Evolutionary conservation across 192 early-diverging fungal genomes (phyloP).

Genomic region (Podila minutissima): DNA sequence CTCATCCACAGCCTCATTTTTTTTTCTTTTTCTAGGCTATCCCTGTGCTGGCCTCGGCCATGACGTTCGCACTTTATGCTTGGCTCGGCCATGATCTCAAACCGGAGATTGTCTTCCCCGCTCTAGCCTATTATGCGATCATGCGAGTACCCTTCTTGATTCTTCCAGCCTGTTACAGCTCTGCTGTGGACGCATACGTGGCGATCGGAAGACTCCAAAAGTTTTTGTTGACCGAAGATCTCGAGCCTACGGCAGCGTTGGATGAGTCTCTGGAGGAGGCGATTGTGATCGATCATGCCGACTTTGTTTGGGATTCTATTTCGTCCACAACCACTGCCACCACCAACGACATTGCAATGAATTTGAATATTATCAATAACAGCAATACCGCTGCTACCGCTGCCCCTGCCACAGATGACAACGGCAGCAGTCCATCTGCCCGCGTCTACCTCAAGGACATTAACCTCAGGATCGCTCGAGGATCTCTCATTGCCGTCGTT

Average conservation of each 20-base stretch:
- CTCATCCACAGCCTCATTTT: not conserved
- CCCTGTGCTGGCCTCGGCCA: constrained; percentile 45
- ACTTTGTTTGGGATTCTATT: constrained; percentile 68
- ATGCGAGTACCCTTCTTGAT: constrained; percentile 73
- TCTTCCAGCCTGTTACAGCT: constrained; percentile 69
- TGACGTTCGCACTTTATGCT: no score
- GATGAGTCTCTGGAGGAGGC: constrained; percentile 42
- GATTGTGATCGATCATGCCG: constrained; percentile 67
- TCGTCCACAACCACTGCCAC: constrained; percentile 54
- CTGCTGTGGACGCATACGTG: constrained; percentile 71
- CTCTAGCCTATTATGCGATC: no score
- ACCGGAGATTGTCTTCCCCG: no score
- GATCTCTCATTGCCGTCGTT: constrained; percentile 67
- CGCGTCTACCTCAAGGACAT: constrained; percentile 51
- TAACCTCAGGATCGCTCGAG: constrained; percentile 56
- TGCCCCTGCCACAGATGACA: no score
- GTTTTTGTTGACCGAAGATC: constrained; percentile 70
- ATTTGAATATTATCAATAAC: no score
- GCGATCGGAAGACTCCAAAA: constrained; percentile 66
- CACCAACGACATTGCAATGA: no score
- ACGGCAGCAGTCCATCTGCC: no score
- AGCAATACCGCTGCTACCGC: no score
- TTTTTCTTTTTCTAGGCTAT: constrained; percentile 13
- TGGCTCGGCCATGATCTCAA: no score
- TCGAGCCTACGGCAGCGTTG: constrained; percentile 8